These are phyloP conservation scores for Daedaleopsis nitida DNA, from an alignment of 768 basidiomycete genomes.

Conservation along the genomic window DNA sequence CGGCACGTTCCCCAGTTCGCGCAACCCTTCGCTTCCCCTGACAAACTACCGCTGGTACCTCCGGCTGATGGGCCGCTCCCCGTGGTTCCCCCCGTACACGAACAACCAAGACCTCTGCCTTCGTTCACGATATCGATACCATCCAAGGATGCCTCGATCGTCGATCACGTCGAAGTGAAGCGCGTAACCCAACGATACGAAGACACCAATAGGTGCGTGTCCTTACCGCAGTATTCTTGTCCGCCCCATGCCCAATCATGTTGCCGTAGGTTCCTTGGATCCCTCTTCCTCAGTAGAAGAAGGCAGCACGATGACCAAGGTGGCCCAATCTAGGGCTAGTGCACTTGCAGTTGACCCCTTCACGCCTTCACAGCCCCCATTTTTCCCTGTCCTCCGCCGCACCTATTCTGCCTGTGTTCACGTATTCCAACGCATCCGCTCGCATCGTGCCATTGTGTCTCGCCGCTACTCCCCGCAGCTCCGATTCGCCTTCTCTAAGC, in stretches of 20 bases:
- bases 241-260: neutral
- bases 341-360: neutral
- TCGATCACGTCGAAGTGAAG: slow-evolving; percentile 42
- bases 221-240: slow-evolving; percentile 1
- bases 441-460: neutral
- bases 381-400: neutral
- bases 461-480: neutral
- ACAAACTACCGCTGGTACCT: neutral
- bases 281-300: slow-evolving; percentile 64
- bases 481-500: neutral
- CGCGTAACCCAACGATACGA: slow-evolving; percentile 63
- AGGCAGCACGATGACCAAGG: slow-evolving; percentile 20
- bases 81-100: neutral
- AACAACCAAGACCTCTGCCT: neutral
- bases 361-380: neutral
- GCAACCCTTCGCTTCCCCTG: neutral
- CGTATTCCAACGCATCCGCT: neutral
- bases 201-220: slow-evolving; percentile 60
- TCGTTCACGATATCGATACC: slow-evolving; percentile 12
- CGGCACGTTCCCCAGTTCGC: neutral
- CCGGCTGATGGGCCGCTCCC: neutral
- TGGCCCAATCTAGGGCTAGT: neutral
- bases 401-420: neutral
- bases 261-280: slow-evolving; percentile 56
- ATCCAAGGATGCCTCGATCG: slow-evolving; percentile 13